A percentile compares a stretch with the other conserved stretches of the same genome.
Conservation (phyloP, 352 stramenopile species). For the Ophiocytium majus region DNA sequence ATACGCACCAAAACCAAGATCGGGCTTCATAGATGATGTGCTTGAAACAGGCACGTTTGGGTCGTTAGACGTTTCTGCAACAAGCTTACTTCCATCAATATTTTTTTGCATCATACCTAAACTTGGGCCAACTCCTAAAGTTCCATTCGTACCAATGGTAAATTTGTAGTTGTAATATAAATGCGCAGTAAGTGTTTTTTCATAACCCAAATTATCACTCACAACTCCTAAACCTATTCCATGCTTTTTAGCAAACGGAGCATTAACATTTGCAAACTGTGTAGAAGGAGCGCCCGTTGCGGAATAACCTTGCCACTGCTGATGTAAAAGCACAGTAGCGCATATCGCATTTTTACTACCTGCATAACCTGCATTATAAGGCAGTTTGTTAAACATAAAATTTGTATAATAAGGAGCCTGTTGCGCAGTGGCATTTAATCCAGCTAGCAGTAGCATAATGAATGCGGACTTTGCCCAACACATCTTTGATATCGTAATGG, state of each 20-base stretch:
- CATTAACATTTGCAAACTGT: constrained; percentile 22
- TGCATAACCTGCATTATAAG: constrained; percentile 21
- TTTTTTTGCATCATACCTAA: constrained; percentile 22
- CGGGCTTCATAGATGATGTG: constrained; percentile 19
- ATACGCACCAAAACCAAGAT: constrained; percentile 20
- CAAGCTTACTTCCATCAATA: constrained; percentile 21
- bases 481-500: constrained; percentile 21
- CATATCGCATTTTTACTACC: constrained; percentile 21
- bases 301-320: constrained; percentile 19
- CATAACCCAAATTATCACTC: constrained; percentile 21
- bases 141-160: constrained; percentile 20
- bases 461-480: constrained; percentile 19
- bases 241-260: constrained; percentile 20
- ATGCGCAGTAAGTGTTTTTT: constrained; percentile 21
- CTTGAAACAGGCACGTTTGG: constrained; percentile 19
- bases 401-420: constrained; percentile 21
- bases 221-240: constrained; percentile 20
- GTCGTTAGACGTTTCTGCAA: constrained; percentile 19
- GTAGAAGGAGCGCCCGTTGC: constrained; percentile 16
- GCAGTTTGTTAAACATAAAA: constrained; percentile 22
- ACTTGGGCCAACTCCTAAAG: constrained; percentile 19
- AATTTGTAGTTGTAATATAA: constrained; percentile 23
- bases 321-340: constrained; percentile 19
- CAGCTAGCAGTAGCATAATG: constrained; percentile 19
- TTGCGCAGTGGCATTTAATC: constrained; percentile 19